Evolutionary conservation across 2,329 filamentous ascomycete species (phyloP).

Genomic region (Colletotrichum endophyticum): DNA sequence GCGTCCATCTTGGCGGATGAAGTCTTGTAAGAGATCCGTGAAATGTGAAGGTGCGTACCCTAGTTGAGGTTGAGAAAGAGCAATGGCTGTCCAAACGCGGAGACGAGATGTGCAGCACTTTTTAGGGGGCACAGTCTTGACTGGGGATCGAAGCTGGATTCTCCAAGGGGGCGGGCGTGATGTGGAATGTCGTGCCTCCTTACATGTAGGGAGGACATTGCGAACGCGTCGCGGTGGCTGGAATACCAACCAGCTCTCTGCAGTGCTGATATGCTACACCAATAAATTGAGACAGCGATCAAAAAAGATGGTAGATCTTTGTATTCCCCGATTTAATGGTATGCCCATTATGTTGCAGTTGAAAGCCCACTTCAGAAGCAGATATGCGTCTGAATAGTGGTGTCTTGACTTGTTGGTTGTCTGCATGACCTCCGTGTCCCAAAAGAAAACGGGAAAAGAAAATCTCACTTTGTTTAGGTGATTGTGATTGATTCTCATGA

Average conservation of each 20-base stretch:
- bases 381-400: not conserved
- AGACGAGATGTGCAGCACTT: not conserved
- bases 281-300: not conserved
- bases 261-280: fast-evolving
- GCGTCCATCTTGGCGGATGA: not conserved
- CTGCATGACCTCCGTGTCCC: too few species aligned
- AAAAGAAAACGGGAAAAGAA: too few species aligned
- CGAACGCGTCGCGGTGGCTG: fast-evolving
- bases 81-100: fast-evolving
- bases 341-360: too few species aligned
- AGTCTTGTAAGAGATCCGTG: not conserved
- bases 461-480: not conserved
- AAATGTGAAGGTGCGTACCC: not conserved
- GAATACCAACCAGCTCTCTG: fast-evolving
- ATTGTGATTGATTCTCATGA: not conserved
- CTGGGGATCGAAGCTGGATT: not conserved
- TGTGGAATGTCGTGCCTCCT: not conserved
- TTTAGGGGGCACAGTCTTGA: not conserved
- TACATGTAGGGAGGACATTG: not conserved
- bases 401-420: not conserved
- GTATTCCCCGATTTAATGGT: fast-evolving
- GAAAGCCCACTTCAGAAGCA: too few species aligned
- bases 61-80: not conserved
- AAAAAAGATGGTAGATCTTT: fast-evolving
- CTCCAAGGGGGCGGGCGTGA: not conserved